Evolutionary conservation across 31 red algal species (phyloP).

Genomic region (Endocladia muricata): DNA sequence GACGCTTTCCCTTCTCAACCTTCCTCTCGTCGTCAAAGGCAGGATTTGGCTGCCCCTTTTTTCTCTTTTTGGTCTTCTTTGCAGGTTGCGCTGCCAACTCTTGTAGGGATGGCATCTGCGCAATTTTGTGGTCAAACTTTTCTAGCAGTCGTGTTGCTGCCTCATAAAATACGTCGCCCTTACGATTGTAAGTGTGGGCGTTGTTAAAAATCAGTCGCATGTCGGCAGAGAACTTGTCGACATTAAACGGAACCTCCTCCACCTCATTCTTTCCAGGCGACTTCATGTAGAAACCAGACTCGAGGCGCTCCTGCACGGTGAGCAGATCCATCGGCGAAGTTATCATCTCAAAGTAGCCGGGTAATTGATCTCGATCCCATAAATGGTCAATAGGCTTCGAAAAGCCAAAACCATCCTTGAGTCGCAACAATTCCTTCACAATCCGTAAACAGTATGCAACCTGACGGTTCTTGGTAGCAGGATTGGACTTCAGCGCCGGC

Average conservation of each 20-base stretch:
- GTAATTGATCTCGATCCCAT: slow-evolving; percentile 72
- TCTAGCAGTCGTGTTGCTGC: slow-evolving; percentile 69
- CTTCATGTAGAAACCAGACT: slow-evolving; percentile 60
- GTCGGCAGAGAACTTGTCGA: slow-evolving; percentile 50
- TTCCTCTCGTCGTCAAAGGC: not conserved
- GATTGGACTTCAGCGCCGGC: not conserved
- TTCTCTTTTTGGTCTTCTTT: slow-evolving; percentile 53
- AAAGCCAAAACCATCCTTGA: slow-evolving; percentile 85
- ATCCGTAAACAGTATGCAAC: slow-evolving; percentile 67
- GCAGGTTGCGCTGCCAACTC: not conserved
- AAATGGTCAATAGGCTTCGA: slow-evolving; percentile 82
- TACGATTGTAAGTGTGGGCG: slow-evolving; percentile 85
- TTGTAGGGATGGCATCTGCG: slow-evolving; percentile 37
- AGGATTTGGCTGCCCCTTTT: slow-evolving; percentile 11
- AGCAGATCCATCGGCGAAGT: slow-evolving; percentile 89
- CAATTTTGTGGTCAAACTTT: slow-evolving; percentile 85
- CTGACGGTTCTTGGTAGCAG: slow-evolving; percentile 43
- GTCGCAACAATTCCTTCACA: slow-evolving; percentile 77
- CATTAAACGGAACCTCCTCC: slow-evolving; percentile 64
- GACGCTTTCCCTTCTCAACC: slow-evolving; percentile 16
- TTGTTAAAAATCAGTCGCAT: slow-evolving; percentile 90
- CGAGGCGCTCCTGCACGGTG: slow-evolving; percentile 75
- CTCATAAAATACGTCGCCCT: slow-evolving; percentile 67
- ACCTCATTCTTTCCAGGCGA: slow-evolving; percentile 30
- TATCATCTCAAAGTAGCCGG: slow-evolving; percentile 86